These are phyloP conservation scores for Pyrenophora teres DNA, from an alignment of 2,329 filamentous ascomycete species.

Conservation along the genomic window DNA sequence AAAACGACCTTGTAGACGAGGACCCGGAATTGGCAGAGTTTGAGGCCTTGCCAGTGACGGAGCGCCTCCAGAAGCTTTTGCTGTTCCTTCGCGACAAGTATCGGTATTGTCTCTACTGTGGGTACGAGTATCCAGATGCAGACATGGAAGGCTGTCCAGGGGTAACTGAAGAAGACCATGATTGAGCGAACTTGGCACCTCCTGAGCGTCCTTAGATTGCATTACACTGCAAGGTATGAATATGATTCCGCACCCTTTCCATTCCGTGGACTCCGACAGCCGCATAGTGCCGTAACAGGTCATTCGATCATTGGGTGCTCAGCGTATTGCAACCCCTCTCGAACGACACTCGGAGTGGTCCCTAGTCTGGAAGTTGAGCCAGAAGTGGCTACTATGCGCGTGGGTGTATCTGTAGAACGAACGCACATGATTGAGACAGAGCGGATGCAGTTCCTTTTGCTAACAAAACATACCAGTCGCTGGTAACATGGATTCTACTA, in stretches of 20 bases:
- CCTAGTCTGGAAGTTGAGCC: no score
- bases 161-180: slow-evolving; percentile 79
- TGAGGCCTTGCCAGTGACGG: slow-evolving; percentile 67
- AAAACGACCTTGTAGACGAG: slow-evolving; percentile 75
- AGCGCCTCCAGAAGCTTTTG: slow-evolving; percentile 70
- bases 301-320: neutral
- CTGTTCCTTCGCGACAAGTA: slow-evolving; percentile 71
- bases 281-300: neutral
- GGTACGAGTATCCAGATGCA: slow-evolving; percentile 74
- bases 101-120: slow-evolving; percentile 96
- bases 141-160: slow-evolving; percentile 89
- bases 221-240: neutral
- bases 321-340: no score
- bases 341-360: no score
- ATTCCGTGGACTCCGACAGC: neutral
- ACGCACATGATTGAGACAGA: no score
- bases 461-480: no score
- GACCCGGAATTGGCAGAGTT: slow-evolving; percentile 82
- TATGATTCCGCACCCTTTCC: neutral
- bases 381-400: no score
- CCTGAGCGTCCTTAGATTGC: neutral
- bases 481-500: no score
- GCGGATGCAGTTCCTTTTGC: no score
- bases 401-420: no score
- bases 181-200: slow-evolving; percentile 48